phyloP scores from a whole-genome alignment of 2,329 filamentous ascomycete species.

The Dothidotthia symphoricarpi region DNA sequence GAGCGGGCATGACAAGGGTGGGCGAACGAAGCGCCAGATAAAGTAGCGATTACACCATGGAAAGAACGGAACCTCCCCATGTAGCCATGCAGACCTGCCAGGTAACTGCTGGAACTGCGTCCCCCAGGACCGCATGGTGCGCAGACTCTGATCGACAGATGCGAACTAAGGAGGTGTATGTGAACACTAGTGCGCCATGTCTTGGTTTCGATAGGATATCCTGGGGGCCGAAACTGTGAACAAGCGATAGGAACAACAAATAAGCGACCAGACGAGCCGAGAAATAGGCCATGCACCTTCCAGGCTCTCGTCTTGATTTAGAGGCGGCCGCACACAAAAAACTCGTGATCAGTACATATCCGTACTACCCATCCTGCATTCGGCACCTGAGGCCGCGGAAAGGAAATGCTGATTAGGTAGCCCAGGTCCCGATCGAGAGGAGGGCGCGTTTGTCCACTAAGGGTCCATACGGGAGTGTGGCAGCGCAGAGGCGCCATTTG shows the following conservation, averaged over 20 bases:
- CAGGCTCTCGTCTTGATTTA: constrained; percentile 6
- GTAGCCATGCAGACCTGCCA: constrained; percentile 15
- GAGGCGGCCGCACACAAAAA: constrained; percentile 4
- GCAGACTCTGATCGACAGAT: constrained; percentile 11
- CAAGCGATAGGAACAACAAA: constrained; percentile 2
- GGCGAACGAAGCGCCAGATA: constrained; percentile 21
- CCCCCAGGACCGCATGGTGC: constrained; percentile 15
- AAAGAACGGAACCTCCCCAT: constrained; percentile 25
- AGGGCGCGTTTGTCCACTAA: constrained; percentile 10
- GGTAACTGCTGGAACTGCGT: constrained; percentile 13
- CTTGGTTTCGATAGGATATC: constrained; percentile 11
- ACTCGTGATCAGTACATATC: no score
- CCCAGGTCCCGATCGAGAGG: constrained; percentile 18
- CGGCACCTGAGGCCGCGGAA: constrained; percentile 9
- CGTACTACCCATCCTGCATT: no score
- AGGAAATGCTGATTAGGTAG: constrained; percentile 23
- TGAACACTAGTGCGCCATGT: constrained; percentile 14
- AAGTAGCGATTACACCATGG: constrained; percentile 26
- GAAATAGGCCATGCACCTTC: not conserved
- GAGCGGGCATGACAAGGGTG: constrained; percentile 24
- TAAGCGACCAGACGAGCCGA: constrained; percentile 10
- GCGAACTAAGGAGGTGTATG: constrained; percentile 10
- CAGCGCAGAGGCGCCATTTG: constrained; percentile 8
- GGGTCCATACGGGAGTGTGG: constrained; percentile 17
- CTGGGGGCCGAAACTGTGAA: constrained; percentile 19